Conservation (phyloP, 2,329 filamentous ascomycete genomes). For the Fusarium circinatum region DNA sequence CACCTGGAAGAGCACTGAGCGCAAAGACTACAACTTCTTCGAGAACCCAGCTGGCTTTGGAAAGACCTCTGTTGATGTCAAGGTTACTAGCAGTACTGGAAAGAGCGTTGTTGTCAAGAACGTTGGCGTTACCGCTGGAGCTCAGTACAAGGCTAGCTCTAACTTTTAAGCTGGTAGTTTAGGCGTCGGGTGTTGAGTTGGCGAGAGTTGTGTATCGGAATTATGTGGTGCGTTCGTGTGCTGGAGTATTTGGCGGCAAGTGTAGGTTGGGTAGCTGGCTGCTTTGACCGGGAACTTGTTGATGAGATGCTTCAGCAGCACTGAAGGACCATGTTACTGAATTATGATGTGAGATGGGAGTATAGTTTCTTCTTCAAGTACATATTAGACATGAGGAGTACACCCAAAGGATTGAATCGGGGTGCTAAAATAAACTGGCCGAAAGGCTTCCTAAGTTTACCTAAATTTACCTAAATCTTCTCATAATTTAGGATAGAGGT, state of each 20-base stretch:
- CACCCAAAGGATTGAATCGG: not conserved
- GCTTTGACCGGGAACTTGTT: not conserved
- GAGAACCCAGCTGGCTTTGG: slow-evolving; percentile 68
- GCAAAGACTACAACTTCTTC: slow-evolving; percentile 70
- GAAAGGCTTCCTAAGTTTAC: rapidly evolving
- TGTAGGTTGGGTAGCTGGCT: slow-evolving; percentile 22
- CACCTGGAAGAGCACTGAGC: slow-evolving; percentile 66
- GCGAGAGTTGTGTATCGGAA: not conserved
- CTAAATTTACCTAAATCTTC: no score
- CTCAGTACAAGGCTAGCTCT: slow-evolving; percentile 44
- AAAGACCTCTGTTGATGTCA: slow-evolving; percentile 62
- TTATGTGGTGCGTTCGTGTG: not conserved
- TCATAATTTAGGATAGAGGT: not conserved
- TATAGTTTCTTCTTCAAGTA: slow-evolving; percentile 27
- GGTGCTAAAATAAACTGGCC: not conserved
- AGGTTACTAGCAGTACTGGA: slow-evolving; percentile 64
- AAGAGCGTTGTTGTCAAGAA: slow-evolving; percentile 61
- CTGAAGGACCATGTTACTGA: not conserved
- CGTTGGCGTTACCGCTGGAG: slow-evolving; percentile 55
- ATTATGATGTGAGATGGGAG: not conserved
- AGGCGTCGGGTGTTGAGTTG: no score
- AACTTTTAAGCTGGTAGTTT: slow-evolving; percentile 44
- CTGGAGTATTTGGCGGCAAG: not conserved
- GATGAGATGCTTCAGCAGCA: not conserved
- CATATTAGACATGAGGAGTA: slow-evolving; percentile 16